Evolutionary conservation across 345 rosid species (phyloP), one percentile per base, ranked within the genome.

Genomic region (Carallia pectinifolia): DNA sequence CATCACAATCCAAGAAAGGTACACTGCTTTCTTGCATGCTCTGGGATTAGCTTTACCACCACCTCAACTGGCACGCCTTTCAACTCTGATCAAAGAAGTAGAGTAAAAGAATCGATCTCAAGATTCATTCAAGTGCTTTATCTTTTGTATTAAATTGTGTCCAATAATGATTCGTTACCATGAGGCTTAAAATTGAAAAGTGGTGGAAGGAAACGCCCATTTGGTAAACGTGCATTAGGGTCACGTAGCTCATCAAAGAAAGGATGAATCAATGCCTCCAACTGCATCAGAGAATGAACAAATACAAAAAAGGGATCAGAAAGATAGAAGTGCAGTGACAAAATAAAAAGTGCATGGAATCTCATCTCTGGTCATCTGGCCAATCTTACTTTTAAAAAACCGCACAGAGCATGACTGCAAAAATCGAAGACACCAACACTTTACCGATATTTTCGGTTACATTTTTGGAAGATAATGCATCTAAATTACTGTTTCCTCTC

Each of bases 181-280:
- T 88, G 93, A 63, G 92, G 80, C 82, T 90, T 95, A 23, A 90
- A 92, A 86, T 92, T 95, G 86, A 95, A 95, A 10, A 95, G 86
- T 3, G 99, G 99, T 1, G 99, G 98, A 81, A 95, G 89, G 64
- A 84, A 82, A 33, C 94, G 97, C 34, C 97, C 98, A 44, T 88
- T 95, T 0, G 98, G 99, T 39, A 95, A 80, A 55, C 91, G 83
- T n/a, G 86, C 77, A 62, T 79, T 89, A 4, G 94, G 90, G 68
- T 92, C 99, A 8, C 98, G 94, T 58, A 95, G 85, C 77, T 92
- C 98, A 29, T 92, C 98, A 64, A 92, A 95, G 82, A 95, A 95
- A 3, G 99, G 97, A 75, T 95, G 99, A 67, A 85, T 69, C 86
- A 95, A 77, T 55, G 98, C 84, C 75, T 95, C 99, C 19, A 92